Evolutionary conservation across 257 asterid species (phyloP), one percentile per base, ranked within the genome.

Genomic region (Capsicum pubescens): DNA sequence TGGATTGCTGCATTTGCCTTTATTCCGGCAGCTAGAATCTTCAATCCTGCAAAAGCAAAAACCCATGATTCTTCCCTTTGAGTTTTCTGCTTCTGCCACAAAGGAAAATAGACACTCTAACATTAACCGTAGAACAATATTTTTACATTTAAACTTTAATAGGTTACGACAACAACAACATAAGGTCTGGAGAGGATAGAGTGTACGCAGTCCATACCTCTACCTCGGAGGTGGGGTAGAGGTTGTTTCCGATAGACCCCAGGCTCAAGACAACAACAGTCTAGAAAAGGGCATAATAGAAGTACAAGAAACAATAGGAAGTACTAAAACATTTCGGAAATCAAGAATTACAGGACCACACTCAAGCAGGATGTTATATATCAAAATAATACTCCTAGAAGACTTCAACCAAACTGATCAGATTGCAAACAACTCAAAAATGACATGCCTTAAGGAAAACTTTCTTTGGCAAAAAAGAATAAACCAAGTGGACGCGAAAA

Each of bases 341-440:
- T 46, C 39, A 71, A 44, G 39, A 3, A 1, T 71, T 10, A 46
- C 6, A 71, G 58, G 17, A 77, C 64, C 21, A 76, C 63, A 76
- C 26, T 26, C 48, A 76, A 76, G 81, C 50, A 76, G 14, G 15
- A 26, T 54, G 9, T 32, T 32, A 77, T 4, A 54, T 54, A 77
- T 26, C 54, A 77, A 64, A 26, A 8, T 56, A 77, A 14, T 77
- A 69, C 78, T 69, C 55, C 55, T 42, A 54, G 16, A 54, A 7
- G 82, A 54, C 82, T 77, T 74, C 42, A 74, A 74, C 52, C 81
- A 54, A 76, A 10, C 48, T 14, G 50, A 77, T 54, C 9, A 14
- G 82, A 39, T 54, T 4, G 50, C 50, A 54, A 1, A 77, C 6
- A 77, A 77, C 4, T 54, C 17, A 5, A 77, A 32, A 52, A 35